These are phyloP conservation scores for Urostyla sp. DNA, from an alignment of 73 alveolate species.

Conservation along the genomic window DNA sequence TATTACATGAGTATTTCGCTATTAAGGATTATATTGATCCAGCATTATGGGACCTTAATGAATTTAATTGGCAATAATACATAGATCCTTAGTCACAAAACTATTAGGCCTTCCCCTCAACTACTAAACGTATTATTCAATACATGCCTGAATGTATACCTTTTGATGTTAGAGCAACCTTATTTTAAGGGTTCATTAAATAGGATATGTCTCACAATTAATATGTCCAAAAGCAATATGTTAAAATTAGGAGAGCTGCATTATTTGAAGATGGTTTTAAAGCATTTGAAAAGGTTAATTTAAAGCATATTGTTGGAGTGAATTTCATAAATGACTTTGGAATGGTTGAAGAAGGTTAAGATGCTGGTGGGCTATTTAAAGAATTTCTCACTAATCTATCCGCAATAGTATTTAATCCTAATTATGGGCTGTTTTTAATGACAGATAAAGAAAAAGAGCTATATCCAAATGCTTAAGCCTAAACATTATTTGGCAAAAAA, in stretches of 20 bases:
- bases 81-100: too few relatives aligned
- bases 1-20: constrained; percentile 61
- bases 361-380: constrained; percentile 96
- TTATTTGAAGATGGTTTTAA: constrained; percentile 75
- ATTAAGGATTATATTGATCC: constrained; percentile 57
- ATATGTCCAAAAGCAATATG: constrained; percentile 44
- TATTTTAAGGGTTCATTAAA: constrained; percentile 49
- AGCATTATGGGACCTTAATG: constrained; percentile 51
- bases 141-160: constrained; percentile 84
- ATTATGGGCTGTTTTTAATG: constrained; percentile 85
- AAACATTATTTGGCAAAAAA: constrained; percentile 54
- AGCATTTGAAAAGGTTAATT: constrained; percentile 70
- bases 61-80: constrained; percentile 54
- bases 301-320: constrained; percentile 70
- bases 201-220: constrained; percentile 47
- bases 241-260: constrained; percentile 65
- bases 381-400: constrained; percentile 88
- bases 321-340: constrained; percentile 72
- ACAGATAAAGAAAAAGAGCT: constrained; percentile 83
- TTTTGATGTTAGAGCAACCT: constrained; percentile 72
- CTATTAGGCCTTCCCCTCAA: constrained; percentile 49
- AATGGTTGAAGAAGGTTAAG: constrained; percentile 91
- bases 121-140: constrained; percentile 39
- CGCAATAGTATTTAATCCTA: constrained; percentile 90
- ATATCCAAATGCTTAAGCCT: constrained; percentile 82